These are phyloP conservation scores for Colletotrichum sp. DNA, from an alignment of 2,329 filamentous ascomycete species.

Conservation along the genomic window DNA sequence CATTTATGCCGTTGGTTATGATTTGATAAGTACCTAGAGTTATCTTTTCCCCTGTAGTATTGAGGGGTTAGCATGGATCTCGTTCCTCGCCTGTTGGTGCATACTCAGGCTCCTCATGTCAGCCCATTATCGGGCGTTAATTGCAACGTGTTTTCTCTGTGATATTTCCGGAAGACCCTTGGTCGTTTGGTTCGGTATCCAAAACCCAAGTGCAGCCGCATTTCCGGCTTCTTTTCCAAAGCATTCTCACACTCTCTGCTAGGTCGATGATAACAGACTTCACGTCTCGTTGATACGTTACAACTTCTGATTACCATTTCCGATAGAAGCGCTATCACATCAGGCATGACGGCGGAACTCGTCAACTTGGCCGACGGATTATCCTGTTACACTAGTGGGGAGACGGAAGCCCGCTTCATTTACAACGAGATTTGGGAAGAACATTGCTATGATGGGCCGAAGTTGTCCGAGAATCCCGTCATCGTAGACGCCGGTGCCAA, in stretches of 20 bases:
- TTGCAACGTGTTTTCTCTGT: neutral
- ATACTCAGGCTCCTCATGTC: neutral
- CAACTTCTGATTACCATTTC: neutral
- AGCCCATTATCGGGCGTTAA: neutral
- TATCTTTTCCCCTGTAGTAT: neutral
- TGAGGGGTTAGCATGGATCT: neutral
- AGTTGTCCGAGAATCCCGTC: constrained; percentile 18
- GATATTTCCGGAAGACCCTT: neutral
- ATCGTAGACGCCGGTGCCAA: constrained; percentile 30
- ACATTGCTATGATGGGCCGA: constrained; percentile 23
- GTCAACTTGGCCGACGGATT: constrained; percentile 9
- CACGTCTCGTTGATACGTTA: neutral
- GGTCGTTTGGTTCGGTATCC: neutral
- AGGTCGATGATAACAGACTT: neutral
- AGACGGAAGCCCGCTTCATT: constrained; percentile 24
- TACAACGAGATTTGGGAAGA: constrained; percentile 28
- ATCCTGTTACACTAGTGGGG: constrained; percentile 11
- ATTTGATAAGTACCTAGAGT: neutral
- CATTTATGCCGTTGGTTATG: neutral
- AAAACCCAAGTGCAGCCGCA: neutral
- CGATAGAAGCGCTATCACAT: neutral
- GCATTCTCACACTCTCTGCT: neutral
- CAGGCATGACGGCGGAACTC: neutral
- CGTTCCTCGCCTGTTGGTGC: neutral
- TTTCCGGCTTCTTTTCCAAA: neutral